phyloP scores from a whole-genome alignment of 768 basidiomycete genomes.

The Pholiota conissans region DNA sequence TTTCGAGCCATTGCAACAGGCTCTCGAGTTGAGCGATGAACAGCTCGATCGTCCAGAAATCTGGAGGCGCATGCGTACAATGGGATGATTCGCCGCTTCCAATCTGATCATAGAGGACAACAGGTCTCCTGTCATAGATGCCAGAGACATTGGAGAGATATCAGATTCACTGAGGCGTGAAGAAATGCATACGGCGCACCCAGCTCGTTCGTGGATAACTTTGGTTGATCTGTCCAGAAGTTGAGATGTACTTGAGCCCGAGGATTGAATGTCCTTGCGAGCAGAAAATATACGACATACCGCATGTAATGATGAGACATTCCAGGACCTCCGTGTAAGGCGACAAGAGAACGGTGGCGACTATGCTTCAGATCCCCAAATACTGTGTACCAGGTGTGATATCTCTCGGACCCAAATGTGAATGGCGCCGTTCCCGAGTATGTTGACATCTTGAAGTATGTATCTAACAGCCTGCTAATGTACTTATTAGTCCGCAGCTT shows the following conservation, averaged over 20 bases:
- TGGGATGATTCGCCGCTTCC: slow-evolving; percentile 56
- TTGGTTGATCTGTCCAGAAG: not conserved
- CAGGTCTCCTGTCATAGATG: slow-evolving; percentile 34
- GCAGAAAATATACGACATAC: slow-evolving; percentile 31
- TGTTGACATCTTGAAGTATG: not conserved
- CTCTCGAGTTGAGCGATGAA: slow-evolving; percentile 52
- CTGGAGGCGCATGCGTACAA: slow-evolving; percentile 38
- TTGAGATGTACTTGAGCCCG: too few species aligned
- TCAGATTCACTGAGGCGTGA: not conserved
- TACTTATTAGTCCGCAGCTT: too few species aligned
- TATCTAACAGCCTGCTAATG: too few species aligned
- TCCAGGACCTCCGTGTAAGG: slow-evolving; percentile 57
- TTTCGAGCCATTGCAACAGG: slow-evolving; percentile 42
- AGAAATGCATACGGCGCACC: not conserved
- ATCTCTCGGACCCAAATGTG: not conserved
- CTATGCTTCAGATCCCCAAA: slow-evolving; percentile 37
- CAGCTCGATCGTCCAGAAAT: slow-evolving; percentile 52
- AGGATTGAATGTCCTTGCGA: too few species aligned
- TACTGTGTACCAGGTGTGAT: slow-evolving; percentile 50
- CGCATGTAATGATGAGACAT: slow-evolving; percentile 40
- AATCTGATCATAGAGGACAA: slow-evolving; percentile 58
- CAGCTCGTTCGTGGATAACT: not conserved
- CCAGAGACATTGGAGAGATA: too few species aligned
- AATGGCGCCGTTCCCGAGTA: not conserved
- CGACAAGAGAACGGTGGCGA: slow-evolving; percentile 38